A percentile compares a stretch with the other conserved stretches of the same genome.
Conservation (phyloP, 192 early-diverging fungal genomes). For the Cladochytrium replicatum region DNA sequence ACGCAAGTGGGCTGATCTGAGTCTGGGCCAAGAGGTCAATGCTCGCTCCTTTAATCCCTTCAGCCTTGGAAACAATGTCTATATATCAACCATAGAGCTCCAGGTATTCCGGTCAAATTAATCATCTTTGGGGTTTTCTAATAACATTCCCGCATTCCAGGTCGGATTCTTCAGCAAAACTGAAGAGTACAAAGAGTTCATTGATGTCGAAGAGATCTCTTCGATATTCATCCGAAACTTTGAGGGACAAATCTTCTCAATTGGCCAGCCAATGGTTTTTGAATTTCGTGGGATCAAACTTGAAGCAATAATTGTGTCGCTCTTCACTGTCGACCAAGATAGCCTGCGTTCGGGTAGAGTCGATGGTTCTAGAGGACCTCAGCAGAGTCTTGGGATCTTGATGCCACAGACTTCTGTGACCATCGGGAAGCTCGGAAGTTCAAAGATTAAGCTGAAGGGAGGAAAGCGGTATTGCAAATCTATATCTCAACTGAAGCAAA, state of each 20-base stretch:
- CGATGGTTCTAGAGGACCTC: slow-evolving; percentile 46
- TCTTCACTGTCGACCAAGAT: slow-evolving; percentile 31
- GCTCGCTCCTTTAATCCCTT: slow-evolving; percentile 55
- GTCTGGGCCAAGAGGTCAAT: slow-evolving; percentile 50
- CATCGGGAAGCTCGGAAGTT: slow-evolving; percentile 61
- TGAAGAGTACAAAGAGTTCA: slow-evolving; percentile 33
- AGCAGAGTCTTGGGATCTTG: slow-evolving; percentile 56
- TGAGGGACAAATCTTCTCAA: slow-evolving; percentile 70
- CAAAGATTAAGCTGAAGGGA: slow-evolving; percentile 66
- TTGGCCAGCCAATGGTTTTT: slow-evolving; percentile 64
- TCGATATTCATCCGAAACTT: slow-evolving; percentile 53
- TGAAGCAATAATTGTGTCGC: slow-evolving; percentile 28
- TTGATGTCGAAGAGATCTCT: slow-evolving; percentile 67
- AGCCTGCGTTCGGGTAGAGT: slow-evolving; percentile 35
- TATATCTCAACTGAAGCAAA: slow-evolving; percentile 4
- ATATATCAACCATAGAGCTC: slow-evolving; percentile 31
- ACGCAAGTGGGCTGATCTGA: slow-evolving; percentile 56
- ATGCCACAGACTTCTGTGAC: slow-evolving; percentile 59
- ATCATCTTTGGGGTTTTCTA: slow-evolving; percentile 1
- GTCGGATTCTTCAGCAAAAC: slow-evolving; percentile 19
- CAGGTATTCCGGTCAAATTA: slow-evolving; percentile 22
- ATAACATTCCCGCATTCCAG: slow-evolving; percentile 4
- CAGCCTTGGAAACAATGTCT: slow-evolving; percentile 27
- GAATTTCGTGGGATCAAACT: slow-evolving; percentile 76
- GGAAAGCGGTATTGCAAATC: slow-evolving; percentile 34